A percentile compares a stretch with the other conserved stretches of the same genome.
phyloP scores from a whole-genome alignment of 306 rosid genomes.

The Spatholobus suberectus region DNA sequence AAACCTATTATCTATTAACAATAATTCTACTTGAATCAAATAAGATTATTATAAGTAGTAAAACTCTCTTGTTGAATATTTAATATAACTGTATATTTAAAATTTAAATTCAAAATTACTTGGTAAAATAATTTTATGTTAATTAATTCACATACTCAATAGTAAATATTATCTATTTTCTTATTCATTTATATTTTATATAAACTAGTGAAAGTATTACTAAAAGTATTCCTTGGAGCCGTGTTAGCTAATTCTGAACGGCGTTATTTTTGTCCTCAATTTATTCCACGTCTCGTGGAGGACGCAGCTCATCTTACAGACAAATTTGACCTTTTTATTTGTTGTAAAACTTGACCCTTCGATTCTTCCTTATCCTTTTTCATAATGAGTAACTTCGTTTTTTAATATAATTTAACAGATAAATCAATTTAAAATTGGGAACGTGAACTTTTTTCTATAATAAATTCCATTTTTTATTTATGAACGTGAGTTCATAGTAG shows the following conservation, averaged over 20 bases:
- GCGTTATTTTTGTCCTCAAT: conserved; percentile 27
- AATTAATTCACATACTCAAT: too few species aligned
- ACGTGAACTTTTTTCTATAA: neutral
- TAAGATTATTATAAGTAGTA: too few species aligned
- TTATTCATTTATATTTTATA: too few species aligned
- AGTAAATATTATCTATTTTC: too few species aligned
- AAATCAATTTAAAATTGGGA: neutral
- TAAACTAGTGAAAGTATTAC: too few species aligned
- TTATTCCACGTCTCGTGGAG: neutral
- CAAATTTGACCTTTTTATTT: neutral
- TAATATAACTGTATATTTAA: too few species aligned
- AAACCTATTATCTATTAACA: too few species aligned
- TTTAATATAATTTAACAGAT: neutral
- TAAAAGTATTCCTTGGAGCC: too few species aligned
- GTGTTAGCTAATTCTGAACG: conserved; percentile 34
- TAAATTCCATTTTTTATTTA: neutral
- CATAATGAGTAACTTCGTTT: neutral
- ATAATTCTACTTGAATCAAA: too few species aligned
- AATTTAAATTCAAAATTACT: too few species aligned
- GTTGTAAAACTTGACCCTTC: neutral
- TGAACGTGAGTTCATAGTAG: neutral
- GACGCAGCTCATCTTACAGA: conserved; percentile 1
- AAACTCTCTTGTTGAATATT: too few species aligned
- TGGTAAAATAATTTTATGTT: too few species aligned
- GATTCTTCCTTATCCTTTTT: neutral